Conservation (phyloP, 768 basidiomycete species). For the Podaxis rugospora region DNA sequence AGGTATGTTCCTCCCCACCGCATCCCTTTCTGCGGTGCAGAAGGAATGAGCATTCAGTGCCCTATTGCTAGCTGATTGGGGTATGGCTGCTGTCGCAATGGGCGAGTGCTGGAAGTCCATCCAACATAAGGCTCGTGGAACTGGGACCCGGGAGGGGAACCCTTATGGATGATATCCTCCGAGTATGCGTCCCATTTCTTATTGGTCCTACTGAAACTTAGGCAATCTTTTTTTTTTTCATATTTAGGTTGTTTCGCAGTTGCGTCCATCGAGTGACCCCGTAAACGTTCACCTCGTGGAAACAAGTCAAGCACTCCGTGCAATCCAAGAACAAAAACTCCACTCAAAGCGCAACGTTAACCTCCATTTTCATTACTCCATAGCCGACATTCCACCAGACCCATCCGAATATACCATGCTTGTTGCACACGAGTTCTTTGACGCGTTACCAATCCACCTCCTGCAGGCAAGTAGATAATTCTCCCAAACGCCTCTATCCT, state of each 20-base stretch:
- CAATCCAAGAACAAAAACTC: conserved; percentile 56
- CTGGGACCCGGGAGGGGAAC: conserved; percentile 94
- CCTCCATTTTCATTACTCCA: conserved; percentile 67
- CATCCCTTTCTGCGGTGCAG: conserved; percentile 7
- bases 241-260: conserved; percentile 46
- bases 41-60: conserved; percentile 35
- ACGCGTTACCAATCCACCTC: conserved; percentile 89
- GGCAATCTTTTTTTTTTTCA: neutral
- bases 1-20: conserved; percentile 49
- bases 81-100: conserved; percentile 86
- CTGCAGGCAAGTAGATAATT: conserved; percentile 56
- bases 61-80: conserved; percentile 62
- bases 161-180: conserved; percentile 82
- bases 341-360: conserved; percentile 27
- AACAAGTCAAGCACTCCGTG: conserved; percentile 64
- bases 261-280: conserved; percentile 33
- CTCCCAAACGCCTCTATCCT: neutral
- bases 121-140: conserved; percentile 71
- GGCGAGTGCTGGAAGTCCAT: conserved; percentile 44
- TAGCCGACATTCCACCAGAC: conserved; percentile 59
- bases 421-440: conserved; percentile 96
- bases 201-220: neutral
- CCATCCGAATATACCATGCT: conserved; percentile 70
- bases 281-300: conserved; percentile 75
- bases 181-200: conserved; percentile 44